Evolutionary conservation across 495 filamentous ascomycete genomes (phyloP).

Genomic region (Apodospora peruviana): DNA sequence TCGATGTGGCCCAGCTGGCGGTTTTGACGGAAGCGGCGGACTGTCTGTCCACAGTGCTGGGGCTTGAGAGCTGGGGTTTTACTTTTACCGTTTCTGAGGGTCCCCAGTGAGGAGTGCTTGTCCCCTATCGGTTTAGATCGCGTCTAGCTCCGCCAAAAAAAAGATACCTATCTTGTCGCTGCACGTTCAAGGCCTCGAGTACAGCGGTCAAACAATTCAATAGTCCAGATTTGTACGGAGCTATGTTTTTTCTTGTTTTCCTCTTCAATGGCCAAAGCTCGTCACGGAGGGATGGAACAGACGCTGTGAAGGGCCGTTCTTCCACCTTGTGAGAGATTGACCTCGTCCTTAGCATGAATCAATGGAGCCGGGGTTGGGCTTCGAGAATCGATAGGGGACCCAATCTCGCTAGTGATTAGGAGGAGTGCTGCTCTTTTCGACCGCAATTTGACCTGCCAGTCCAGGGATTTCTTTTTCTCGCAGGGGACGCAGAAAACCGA

Average conservation of each 20-base stretch:
- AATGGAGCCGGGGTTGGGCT: slow-evolving; percentile 24
- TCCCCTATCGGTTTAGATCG: no score
- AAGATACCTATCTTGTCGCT: no score
- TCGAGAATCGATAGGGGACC: slow-evolving; percentile 28
- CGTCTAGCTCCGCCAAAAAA: no score
- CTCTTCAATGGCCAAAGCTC: slow-evolving; percentile 1
- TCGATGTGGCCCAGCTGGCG: neutral
- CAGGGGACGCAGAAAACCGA: slow-evolving; percentile 5
- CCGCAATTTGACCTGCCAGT: slow-evolving; percentile 23
- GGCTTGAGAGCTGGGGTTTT: no score
- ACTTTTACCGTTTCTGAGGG: no score
- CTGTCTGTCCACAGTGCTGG: neutral
- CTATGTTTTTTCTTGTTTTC: slow-evolving; percentile 11
- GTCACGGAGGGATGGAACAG: slow-evolving; percentile 6
- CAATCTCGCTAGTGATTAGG: slow-evolving; percentile 38
- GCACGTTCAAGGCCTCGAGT: no score
- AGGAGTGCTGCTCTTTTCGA: slow-evolving; percentile 19
- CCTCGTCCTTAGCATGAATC: slow-evolving; percentile 29
- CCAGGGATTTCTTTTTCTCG: slow-evolving; percentile 7
- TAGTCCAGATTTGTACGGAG: no score
- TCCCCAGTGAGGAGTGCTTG: no score
- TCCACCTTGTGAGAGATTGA: slow-evolving; percentile 16
- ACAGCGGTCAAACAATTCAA: no score
- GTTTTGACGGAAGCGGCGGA: neutral
- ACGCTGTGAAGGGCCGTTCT: slow-evolving; percentile 14